phyloP scores from a whole-genome alignment of 257 asterid species.

The Nicotiana benthamiana region DNA sequence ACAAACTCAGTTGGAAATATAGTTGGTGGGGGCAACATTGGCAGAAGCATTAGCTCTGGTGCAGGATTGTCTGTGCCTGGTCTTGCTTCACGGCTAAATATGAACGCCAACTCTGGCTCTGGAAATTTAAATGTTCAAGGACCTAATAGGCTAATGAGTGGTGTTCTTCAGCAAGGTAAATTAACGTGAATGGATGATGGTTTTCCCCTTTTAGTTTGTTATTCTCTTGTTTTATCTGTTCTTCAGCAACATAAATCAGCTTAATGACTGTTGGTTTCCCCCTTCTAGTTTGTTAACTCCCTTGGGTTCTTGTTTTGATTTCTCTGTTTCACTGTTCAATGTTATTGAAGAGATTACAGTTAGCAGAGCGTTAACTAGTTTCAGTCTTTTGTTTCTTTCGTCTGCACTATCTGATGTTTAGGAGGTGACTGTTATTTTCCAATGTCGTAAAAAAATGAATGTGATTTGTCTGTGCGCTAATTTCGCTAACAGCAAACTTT shows the following conservation, averaged over 20 bases:
- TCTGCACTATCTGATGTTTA: not conserved
- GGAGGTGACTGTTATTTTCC: not conserved
- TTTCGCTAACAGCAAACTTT: not conserved
- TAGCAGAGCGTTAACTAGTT: not conserved
- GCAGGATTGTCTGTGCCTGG: conserved; percentile 63
- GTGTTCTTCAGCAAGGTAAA: conserved; percentile 7
- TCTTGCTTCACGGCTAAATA: conserved; percentile 67
- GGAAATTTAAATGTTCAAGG: conserved; percentile 6
- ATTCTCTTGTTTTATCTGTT: not conserved
- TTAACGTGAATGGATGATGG: not conserved
- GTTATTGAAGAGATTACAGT: not conserved
- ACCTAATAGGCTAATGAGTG: conserved; percentile 6
- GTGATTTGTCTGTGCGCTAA: not conserved
- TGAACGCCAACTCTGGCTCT: conserved; percentile 32
- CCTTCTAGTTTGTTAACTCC: not conserved
- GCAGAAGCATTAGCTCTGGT: conserved; percentile 54
- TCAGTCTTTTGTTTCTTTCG: not conserved
- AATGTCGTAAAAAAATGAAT: not conserved
- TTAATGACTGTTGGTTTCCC: not conserved
- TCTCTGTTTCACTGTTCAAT: not conserved
- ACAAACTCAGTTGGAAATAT: conserved; percentile 59
- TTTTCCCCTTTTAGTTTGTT: not conserved
- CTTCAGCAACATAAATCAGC: not conserved
- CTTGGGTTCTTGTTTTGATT: not conserved
- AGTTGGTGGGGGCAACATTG: conserved; percentile 53